phyloP scores from a whole-genome alignment of 176 grass and related monocot genomes.

The Bolboschoenus planiculmis region DNA sequence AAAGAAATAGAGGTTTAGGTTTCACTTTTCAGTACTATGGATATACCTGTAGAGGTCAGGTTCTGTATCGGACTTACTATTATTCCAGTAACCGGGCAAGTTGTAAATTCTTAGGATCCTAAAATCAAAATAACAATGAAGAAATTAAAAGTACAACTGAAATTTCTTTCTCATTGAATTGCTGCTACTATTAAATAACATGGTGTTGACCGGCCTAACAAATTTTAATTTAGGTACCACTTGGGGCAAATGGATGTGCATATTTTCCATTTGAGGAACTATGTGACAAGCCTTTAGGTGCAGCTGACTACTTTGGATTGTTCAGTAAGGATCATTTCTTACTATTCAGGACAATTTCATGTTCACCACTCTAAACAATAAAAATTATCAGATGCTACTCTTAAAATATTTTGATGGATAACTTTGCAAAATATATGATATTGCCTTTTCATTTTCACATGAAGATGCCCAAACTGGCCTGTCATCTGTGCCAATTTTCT shows the following conservation, averaged over 20 bases:
- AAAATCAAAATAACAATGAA: neutral
- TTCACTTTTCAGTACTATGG: neutral
- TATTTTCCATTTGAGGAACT: constrained; percentile 91
- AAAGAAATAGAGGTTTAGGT: neutral
- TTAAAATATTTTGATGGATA: neutral
- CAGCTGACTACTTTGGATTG: constrained; percentile 91
- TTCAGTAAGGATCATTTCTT: constrained; percentile 56
- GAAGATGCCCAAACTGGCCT: neutral
- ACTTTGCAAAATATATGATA: neutral
- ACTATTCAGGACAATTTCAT: neutral
- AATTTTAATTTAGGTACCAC: constrained; percentile 38
- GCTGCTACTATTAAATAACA: neutral
- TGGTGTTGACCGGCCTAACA: neutral
- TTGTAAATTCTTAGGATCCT: neutral
- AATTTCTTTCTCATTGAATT: constrained; percentile 15
- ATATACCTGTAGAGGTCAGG: neutral
- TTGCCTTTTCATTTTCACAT: neutral
- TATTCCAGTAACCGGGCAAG: neutral
- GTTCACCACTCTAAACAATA: neutral
- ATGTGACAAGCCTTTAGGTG: constrained; percentile 85
- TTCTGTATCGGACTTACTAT: neutral
- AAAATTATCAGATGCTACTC: neutral
- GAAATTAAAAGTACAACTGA: neutral
- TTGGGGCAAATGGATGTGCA: constrained; percentile 86
- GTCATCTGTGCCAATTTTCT: neutral